phyloP scores from a whole-genome alignment of 768 basidiomycete genomes.

The Chlorophyllum brunneum region DNA sequence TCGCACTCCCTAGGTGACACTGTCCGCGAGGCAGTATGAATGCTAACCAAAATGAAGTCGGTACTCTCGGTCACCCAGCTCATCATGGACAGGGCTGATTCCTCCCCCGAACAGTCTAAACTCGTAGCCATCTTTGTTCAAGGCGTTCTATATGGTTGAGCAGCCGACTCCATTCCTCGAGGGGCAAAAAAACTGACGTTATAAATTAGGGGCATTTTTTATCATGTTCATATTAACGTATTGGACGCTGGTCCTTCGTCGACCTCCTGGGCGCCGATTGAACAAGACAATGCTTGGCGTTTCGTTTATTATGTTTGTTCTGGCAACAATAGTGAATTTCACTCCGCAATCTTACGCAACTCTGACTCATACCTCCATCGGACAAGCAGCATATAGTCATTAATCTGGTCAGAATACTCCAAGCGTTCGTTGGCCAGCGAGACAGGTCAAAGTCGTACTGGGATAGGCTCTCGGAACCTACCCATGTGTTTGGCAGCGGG shows the following conservation, averaged over 20 bases:
- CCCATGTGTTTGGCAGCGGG: constrained; percentile 27
- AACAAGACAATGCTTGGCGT: constrained; percentile 25
- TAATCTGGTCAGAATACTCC: background rate
- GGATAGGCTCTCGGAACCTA: constrained; percentile 25
- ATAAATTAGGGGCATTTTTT: constrained; percentile 19
- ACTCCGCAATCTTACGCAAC: background rate
- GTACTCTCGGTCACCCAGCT: background rate
- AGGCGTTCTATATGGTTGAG: constrained; percentile 22
- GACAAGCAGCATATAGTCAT: constrained; percentile 5
- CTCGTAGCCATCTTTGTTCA: constrained; percentile 23
- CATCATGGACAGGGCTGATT: constrained; percentile 8
- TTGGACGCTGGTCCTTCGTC: constrained; percentile 21
- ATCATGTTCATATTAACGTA: constrained; percentile 24
- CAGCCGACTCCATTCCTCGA: background rate
- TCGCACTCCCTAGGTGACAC: too few species aligned
- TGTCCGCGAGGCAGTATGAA: background rate
- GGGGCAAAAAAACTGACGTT: background rate
- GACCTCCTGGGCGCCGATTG: constrained; percentile 15
- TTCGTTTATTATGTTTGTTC: constrained; percentile 24
- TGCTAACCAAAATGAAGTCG: background rate
- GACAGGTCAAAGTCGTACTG: constrained; percentile 19
- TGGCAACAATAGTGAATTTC: constrained; percentile 24
- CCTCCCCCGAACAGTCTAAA: constrained; percentile 16
- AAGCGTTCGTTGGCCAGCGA: background rate
- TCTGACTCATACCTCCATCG: background rate